Evolutionary conservation across 106 monocot genomes (phyloP).

Genomic region (Acorus calamus): DNA sequence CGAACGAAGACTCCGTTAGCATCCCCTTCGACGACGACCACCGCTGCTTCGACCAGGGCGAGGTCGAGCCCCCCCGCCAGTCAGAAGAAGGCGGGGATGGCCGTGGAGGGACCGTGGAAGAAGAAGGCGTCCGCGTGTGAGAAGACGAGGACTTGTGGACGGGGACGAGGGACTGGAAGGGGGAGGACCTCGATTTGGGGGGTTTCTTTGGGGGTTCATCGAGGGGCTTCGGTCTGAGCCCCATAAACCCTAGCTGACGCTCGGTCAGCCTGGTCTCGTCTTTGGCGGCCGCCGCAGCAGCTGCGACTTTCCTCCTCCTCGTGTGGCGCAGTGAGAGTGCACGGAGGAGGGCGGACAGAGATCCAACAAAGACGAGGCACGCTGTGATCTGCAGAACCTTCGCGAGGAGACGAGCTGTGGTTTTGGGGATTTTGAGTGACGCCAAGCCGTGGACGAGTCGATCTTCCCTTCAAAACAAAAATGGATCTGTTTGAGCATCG

Average conservation of each 20-base stretch:
- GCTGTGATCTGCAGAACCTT: constrained; percentile 29
- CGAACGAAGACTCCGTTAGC: constrained; percentile 62
- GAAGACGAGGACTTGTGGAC: constrained; percentile 38
- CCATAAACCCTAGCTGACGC: constrained; percentile 49
- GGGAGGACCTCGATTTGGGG: constrained; percentile 19
- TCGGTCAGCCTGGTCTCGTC: constrained; percentile 22
- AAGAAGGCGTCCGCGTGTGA: constrained; percentile 16
- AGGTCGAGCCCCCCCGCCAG: constrained; percentile 24
- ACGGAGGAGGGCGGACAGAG: constrained; percentile 31
- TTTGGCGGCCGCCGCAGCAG: neutral
- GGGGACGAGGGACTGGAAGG: constrained; percentile 51
- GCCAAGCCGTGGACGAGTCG: too few species aligned
- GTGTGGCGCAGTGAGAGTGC: constrained; percentile 20
- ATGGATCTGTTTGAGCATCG: too few species aligned
- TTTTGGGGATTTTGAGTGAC: too few species aligned
- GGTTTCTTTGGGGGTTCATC: constrained; percentile 31
- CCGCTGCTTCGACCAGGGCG: constrained; percentile 61
- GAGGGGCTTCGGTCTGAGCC: constrained; percentile 32
- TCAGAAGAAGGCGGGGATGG: constrained; percentile 15
- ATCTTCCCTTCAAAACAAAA: too few species aligned
- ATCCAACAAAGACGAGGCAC: constrained; percentile 26
- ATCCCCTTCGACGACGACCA: constrained; percentile 71
- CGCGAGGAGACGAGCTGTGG: constrained; percentile 3
- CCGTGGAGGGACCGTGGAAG: constrained; percentile 28
- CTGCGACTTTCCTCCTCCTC: constrained; percentile 12